These are phyloP conservation scores for Fomitopsis schrenkii DNA, from an alignment of 1,284 basidiomycete species.

Conservation along the genomic window DNA sequence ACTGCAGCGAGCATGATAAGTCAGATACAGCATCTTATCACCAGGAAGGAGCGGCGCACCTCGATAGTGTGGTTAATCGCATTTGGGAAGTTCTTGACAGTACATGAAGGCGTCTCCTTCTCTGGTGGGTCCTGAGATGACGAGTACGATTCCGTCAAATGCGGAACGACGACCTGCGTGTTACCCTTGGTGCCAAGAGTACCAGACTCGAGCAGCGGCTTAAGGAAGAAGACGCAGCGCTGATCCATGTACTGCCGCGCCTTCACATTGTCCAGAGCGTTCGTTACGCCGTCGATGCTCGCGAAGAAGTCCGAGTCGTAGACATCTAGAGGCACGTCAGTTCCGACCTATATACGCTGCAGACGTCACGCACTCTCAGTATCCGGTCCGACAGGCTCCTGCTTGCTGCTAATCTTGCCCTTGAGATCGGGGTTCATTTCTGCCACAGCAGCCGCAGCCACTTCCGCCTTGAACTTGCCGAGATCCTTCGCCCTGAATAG, in stretches of 20 bases:
- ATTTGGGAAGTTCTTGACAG: constrained; percentile 99
- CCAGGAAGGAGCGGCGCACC: constrained; percentile 35
- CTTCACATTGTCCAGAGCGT: constrained; percentile 97
- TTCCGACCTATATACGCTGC: not conserved
- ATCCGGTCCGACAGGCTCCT: constrained; percentile 91
- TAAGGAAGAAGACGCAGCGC: constrained; percentile 96
- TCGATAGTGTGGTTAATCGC: constrained; percentile 99
- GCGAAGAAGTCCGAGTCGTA: constrained; percentile 92
- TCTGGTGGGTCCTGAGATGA: constrained; percentile 99
- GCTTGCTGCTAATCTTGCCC: constrained; percentile 86
- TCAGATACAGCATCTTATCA: not conserved
- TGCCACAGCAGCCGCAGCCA: constrained; percentile 87
- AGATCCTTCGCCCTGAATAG: constrained; percentile 96
- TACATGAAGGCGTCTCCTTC: constrained; percentile 97
- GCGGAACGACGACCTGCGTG: constrained; percentile 93
- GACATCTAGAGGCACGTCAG: constrained; percentile 51
- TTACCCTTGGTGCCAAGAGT: constrained; percentile 99
- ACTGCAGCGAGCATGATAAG: constrained; percentile 43
- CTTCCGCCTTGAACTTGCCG: constrained; percentile 97
- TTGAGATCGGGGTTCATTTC: constrained; percentile 96
- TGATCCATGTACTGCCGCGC: constrained; percentile 99
- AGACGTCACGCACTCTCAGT: constrained; percentile 74
- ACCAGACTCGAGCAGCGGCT: constrained; percentile 95
- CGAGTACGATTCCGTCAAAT: constrained; percentile 96
- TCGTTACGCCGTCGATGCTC: constrained; percentile 93